Percentiles rank a stretch among this genome's conserved stretches.
Evolutionary conservation across 1,284 basidiomycete species (phyloP).

Genomic region (Phylloboletellus chloephorus): DNA sequence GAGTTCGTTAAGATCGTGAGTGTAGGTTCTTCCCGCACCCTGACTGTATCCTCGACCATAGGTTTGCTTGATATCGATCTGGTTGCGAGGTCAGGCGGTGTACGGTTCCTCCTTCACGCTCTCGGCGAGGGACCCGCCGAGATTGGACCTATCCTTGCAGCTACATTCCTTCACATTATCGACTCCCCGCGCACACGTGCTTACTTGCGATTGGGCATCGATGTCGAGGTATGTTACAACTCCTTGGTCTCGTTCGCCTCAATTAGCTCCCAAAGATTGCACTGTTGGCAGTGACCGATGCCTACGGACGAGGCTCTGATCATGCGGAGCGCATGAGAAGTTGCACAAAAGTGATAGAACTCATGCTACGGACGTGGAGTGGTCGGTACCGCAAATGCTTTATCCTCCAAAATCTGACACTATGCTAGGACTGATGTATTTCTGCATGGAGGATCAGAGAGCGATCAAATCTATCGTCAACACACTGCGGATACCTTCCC

Average conservation of each 20-base stretch:
- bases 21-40: slow-evolving; percentile 8
- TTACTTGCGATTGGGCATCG: slow-evolving; percentile 77
- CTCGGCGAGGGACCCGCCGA: slow-evolving; percentile 87
- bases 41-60: slow-evolving; percentile 29
- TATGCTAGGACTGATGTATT: slow-evolving; percentile 78
- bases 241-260: slow-evolving; percentile 12
- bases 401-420: slow-evolving; percentile 10
- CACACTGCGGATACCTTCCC: slow-evolving; percentile 82
- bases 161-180: slow-evolving; percentile 78
- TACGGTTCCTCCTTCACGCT: slow-evolving; percentile 83
- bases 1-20: slow-evolving; percentile 42
- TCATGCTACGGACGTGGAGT: slow-evolving; percentile 89
- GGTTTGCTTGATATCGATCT: slow-evolving; percentile 84
- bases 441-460: slow-evolving; percentile 85
- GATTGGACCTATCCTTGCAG: slow-evolving; percentile 78
- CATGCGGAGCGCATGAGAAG: slow-evolving; percentile 76
- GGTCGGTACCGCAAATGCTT: slow-evolving; percentile 48
- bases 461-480: slow-evolving; percentile 84
- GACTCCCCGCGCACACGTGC: slow-evolving; percentile 83
- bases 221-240: slow-evolving; percentile 70
- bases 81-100: slow-evolving; percentile 76
- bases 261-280: slow-evolving; percentile 53
- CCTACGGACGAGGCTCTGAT: slow-evolving; percentile 76
- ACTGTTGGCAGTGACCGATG: slow-evolving; percentile 84
- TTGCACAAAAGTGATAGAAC: slow-evolving; percentile 73